Evolutionary conservation across 2,329 filamentous ascomycete genomes (phyloP), one percentile per base, ranked within the genome.

Genomic region (Endothia cerciana): DNA sequence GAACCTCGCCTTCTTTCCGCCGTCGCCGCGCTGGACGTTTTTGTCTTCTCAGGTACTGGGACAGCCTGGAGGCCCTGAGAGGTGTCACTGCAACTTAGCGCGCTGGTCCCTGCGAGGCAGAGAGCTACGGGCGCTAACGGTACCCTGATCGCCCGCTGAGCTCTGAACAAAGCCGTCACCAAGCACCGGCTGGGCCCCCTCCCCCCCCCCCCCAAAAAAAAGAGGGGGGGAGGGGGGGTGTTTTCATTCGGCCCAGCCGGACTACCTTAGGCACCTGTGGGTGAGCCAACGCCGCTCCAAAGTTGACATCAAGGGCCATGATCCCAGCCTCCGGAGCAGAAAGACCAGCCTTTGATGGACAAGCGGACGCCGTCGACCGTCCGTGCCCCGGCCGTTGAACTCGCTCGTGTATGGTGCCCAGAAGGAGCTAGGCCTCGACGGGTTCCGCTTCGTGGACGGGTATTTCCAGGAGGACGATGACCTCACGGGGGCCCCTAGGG

Each of bases 381-480:
- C 60, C 55, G 60, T 65, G 45, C 30, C 41, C 56, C 36, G 33
- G 28, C 53, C 40, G 30, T 58, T 59, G n/a, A 19, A 8, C 25
- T 10, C 19, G 57, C 33, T 41, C 38, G 38, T 38, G 51, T 22
- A 22, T 22, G n/a, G 30, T 19, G 11, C 22, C 11, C 25, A 58
- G 19, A 43, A 40, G 22, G 11, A 13, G n/a, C 40, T 19, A 41
- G 36, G 19, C 25, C 7, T 66, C 65, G 65, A 62, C 57, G 62
- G 43, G 25, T 28, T 55, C 65, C 49, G 57, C 13, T 17, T 22
- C 40, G 41, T 33, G 15, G 43, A 61, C 65, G 62, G 62, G 56
- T 57, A 19, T 36, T 51, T 53, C 65, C 57, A 64, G 56, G 47
- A 30, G 55, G 45, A 43, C 25, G 41, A 41, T 43, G 56, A 36